Conservation (phyloP, 169 alveolate genomes). For the Eimeria praecox region DNA sequence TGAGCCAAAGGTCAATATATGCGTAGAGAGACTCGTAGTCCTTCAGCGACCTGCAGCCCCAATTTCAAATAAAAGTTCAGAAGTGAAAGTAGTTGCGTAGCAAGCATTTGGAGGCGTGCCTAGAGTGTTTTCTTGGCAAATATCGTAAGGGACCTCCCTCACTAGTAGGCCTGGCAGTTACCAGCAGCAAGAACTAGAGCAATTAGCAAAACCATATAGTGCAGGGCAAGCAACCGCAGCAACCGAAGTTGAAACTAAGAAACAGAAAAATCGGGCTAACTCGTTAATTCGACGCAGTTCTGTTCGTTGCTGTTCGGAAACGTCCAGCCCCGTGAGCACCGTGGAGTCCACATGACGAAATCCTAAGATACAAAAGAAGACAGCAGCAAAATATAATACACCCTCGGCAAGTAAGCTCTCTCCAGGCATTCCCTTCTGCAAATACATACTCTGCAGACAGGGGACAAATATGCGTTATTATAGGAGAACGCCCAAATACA, state of each 20-base stretch:
- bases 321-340: neutral
- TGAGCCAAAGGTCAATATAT: constrained; percentile 44
- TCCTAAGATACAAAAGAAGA: constrained; percentile 7
- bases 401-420: neutral
- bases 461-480: neutral
- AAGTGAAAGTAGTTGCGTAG: neutral
- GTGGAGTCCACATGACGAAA: constrained; percentile 46
- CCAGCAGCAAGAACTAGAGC: neutral
- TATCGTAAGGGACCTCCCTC: neutral
- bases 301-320: constrained; percentile 13
- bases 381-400: neutral
- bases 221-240: constrained; percentile 3
- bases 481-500: neutral
- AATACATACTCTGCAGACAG: neutral
- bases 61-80: neutral
- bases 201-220: neutral
- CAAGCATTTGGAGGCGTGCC: neutral
- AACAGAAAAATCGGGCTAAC: neutral
- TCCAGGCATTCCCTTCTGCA: neutral
- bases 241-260: neutral
- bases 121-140: neutral
- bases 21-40: constrained; percentile 14
- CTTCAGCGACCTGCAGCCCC: constrained; percentile 35
- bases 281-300: constrained; percentile 33
- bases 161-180: neutral